These are phyloP conservation scores for Hippophae rhamnoides DNA, from an alignment of 306 rosid species.

Conservation along the genomic window DNA sequence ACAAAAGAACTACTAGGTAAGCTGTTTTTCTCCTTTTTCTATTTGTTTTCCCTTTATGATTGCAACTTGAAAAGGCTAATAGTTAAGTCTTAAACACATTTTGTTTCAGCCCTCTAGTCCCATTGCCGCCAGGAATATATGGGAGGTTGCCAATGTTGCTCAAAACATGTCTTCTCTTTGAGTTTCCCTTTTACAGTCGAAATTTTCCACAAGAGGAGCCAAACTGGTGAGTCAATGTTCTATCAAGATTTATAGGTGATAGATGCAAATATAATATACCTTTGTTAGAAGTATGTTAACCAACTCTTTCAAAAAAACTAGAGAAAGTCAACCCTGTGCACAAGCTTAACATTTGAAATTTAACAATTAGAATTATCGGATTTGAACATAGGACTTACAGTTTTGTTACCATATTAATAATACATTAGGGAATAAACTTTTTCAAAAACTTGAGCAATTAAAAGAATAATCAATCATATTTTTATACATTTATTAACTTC, in stretches of 20 bases:
- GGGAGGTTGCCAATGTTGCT: slow-evolving; percentile 78
- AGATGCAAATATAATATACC: neutral
- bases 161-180: slow-evolving; percentile 60
- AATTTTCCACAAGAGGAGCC: slow-evolving; percentile 39
- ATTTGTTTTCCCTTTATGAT: slow-evolving; percentile 11
- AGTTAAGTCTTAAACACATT: slow-evolving; percentile 16
- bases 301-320: too few relatives aligned
- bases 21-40: slow-evolving; percentile 4
- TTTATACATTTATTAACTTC: too few relatives aligned
- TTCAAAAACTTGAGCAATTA: too few relatives aligned
- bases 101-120: slow-evolving; percentile 80
- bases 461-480: too few relatives aligned
- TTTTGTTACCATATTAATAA: too few relatives aligned
- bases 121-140: slow-evolving; percentile 50
- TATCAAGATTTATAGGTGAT: neutral
- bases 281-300: too few relatives aligned
- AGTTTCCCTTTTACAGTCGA: slow-evolving; percentile 71
- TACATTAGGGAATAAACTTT: too few relatives aligned
- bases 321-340: too few relatives aligned
- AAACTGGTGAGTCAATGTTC: slow-evolving; percentile 52
- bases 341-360: too few relatives aligned
- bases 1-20: slow-evolving; percentile 76
- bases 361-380: too few relatives aligned
- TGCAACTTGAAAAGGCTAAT: neutral
- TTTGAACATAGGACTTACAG: too few relatives aligned